These are phyloP conservation scores for Zygoascus biomembranicola DNA, from an alignment of 805 yeast genomes.

Conservation along the genomic window DNA sequence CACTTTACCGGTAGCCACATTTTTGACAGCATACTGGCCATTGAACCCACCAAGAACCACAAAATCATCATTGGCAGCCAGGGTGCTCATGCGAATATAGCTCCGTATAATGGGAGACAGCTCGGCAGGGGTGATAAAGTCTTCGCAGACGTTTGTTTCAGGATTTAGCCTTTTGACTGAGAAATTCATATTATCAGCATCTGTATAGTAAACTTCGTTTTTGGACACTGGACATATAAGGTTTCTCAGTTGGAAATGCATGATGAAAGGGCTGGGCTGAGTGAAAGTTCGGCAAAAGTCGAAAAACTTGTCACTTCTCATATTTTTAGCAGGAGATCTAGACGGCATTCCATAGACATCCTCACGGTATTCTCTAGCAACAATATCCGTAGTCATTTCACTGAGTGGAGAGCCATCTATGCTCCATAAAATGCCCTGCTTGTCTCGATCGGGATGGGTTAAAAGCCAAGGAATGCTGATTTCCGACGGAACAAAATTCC, in stretches of 20 bases:
- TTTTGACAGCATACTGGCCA: conserved; percentile 40
- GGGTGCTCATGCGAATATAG: conserved; percentile 18
- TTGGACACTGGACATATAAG: conserved; percentile 35
- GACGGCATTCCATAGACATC: conserved; percentile 28
- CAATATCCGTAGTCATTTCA: background rate
- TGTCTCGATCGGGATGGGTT: conserved; percentile 21
- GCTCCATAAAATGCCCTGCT: conserved; percentile 26
- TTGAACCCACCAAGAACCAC: conserved; percentile 47
- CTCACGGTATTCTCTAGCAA: conserved; percentile 1
- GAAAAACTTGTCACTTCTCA: conserved; percentile 20
- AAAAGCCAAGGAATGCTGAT: background rate
- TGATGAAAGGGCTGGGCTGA: conserved; percentile 38
- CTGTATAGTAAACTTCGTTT: conserved; percentile 22
- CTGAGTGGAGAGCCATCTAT: conserved; percentile 5
- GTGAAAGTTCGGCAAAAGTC: conserved; percentile 20
- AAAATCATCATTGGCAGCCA: conserved; percentile 35
- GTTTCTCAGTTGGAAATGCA: conserved; percentile 52
- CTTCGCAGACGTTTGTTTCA: conserved; percentile 15
- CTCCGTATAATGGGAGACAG: conserved; percentile 11
- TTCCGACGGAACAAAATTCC: background rate
- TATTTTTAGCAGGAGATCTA: background rate
- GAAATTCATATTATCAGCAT: conserved; percentile 17
- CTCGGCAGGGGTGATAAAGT: conserved; percentile 6
- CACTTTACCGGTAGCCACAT: conserved; percentile 19
- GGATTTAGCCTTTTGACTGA: conserved; percentile 22